Base-by-base conservation (phyloP, 2,329 filamentous ascomycete species). In the Magnaporthiopsis incrustans region DNA sequence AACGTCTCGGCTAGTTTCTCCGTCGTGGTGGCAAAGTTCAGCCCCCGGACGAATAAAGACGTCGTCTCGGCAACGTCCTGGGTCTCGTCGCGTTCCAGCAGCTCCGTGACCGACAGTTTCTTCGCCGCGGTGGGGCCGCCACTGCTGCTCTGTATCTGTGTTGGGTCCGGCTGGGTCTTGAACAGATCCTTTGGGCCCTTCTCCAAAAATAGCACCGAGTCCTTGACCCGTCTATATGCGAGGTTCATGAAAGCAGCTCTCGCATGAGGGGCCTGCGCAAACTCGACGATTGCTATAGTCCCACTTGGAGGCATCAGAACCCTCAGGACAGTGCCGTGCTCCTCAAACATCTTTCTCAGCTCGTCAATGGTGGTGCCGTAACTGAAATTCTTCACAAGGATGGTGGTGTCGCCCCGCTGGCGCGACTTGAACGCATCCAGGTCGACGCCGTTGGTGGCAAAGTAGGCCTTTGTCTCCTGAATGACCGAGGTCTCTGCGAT, bases 331-430 rank as follows among this genome's bases (percentile, higher is more conserved):
- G 89, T 85, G 30, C 95, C 95, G 73, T 91, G 92, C 71, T 93
- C 90, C 72, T 94, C 90, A 71, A 97, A 95, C 66, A 96, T 77
- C 65, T 85, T 87, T 69, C 87, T 86, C 56, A 98, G 78, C 73
- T 97, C 92, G 64, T 92, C 89, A 62, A 85, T 79, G 61, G 87
- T 89, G 32, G 92, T 93, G 62, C 91, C 90, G 72, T 89, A 93
- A 0, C 92, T 88, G 70, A 99, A 93, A 74, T 98, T 98, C 79
- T 99, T 99, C 60, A 98, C 90, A 63, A 99, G 78, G 61, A 99
- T 93, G 57, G 89, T 87, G 26, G 86, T 89, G 73, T 97, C 93
- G 66, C 94, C 94, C 72, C 93, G 88, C 73, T 91, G 87, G 66
- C 87, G 86, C 64, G 85, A 87, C 75, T 94, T 95, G 79, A 99